Evolutionary conservation across 768 basidiomycete species (phyloP).

Genomic region (Russula griseocarnosa): DNA sequence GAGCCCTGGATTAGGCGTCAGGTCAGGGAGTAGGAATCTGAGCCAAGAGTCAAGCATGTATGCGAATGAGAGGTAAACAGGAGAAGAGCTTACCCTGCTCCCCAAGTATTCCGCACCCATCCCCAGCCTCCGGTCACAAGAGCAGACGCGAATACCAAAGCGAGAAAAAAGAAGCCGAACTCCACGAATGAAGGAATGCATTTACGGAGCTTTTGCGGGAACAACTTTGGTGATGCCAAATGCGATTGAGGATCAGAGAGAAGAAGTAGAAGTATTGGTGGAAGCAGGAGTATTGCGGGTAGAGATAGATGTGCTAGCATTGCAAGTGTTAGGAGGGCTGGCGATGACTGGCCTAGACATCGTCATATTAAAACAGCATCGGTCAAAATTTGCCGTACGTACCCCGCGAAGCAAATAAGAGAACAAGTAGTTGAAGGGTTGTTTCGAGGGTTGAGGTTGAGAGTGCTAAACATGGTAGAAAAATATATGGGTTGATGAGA

Average conservation of each 20-base stretch:
- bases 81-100: conserved; percentile 58
- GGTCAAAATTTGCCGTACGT: conserved; percentile 16
- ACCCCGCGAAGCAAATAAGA: conserved; percentile 74
- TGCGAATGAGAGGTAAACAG: not conserved
- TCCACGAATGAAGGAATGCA: conserved; percentile 42
- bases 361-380: not conserved
- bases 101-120: conserved; percentile 82
- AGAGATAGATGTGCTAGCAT: conserved; percentile 67
- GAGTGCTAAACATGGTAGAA: conserved; percentile 72
- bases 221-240: conserved; percentile 54
- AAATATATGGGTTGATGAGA: conserved; percentile 84
- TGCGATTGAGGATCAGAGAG: conserved; percentile 59
- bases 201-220: conserved; percentile 26
- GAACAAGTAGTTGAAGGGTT: conserved; percentile 55
- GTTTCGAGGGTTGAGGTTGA: conserved; percentile 86
- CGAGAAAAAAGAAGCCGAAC: conserved; percentile 48
- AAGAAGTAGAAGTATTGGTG: conserved; percentile 65
- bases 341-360: conserved; percentile 51
- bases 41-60: conserved; percentile 6
- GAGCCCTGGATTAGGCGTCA: conserved; percentile 90
- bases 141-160: conserved; percentile 50
- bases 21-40: conserved; percentile 78
- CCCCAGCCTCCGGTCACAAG: conserved; percentile 55
- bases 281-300: conserved; percentile 64
- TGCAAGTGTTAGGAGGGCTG: conserved; percentile 63